Evolutionary conservation across 345 rosid genomes (phyloP).

Genomic region (Gossypium rotundifolium): DNA sequence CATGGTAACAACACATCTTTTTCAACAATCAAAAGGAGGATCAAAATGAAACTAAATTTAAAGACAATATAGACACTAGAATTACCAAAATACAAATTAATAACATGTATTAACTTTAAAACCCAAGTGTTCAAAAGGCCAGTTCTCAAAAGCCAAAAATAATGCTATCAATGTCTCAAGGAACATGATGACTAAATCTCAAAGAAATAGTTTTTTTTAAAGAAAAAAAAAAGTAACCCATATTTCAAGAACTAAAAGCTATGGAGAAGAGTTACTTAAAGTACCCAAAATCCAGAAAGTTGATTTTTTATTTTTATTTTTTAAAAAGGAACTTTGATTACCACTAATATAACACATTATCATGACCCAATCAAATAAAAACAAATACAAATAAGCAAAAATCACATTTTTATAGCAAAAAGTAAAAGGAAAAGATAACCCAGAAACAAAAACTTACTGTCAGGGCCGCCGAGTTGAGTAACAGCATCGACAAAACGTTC

Average conservation of each 20-base stretch:
- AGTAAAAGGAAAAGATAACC: background rate
- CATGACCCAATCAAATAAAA: background rate
- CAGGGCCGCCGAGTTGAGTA: slow-evolving; percentile 92
- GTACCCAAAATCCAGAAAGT: no score
- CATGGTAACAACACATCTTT: background rate
- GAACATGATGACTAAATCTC: background rate
- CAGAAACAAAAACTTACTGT: slow-evolving; percentile 42
- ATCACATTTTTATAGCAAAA: background rate
- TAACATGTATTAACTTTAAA: background rate
- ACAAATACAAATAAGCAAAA: background rate
- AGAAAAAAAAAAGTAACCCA: no score
- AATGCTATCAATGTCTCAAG: background rate
- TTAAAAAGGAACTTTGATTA: background rate
- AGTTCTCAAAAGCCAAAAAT: background rate
- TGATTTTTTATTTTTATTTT: no score
- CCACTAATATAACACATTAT: background rate
- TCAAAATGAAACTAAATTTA: background rate
- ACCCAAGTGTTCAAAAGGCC: background rate
- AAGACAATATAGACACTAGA: background rate
- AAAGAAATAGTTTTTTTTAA: no score
- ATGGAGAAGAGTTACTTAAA: no score
- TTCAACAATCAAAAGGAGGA: background rate
- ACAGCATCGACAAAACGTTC: slow-evolving; percentile 91
- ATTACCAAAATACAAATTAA: background rate
- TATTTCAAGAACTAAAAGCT: no score